Evolutionary conservation across 208 protist genomes (phyloP), one percentile per base, ranked within the genome.

Genomic region (Vickermania ingenoplastis): DNA sequence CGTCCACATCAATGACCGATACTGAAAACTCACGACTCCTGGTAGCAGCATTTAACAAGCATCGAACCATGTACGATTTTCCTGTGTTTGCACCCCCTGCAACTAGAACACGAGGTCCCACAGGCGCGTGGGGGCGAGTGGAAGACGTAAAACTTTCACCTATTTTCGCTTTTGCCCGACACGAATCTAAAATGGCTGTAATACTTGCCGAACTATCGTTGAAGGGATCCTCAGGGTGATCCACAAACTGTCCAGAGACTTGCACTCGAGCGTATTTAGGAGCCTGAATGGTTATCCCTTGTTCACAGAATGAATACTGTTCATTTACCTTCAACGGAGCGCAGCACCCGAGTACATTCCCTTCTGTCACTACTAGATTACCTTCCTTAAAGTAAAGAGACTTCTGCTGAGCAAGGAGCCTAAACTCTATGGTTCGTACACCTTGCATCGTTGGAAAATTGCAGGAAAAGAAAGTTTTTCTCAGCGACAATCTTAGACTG

Each of bases 1-100:
- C 80, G 51, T 94, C 84, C 7, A 77, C 61, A 68, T 94, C 84
- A 0, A 94, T 68, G 27, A 79, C 73, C 25, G 74, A 71, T n/a
- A 94, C 63, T 5, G 73, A 79, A 51, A 71, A 71, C 11, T 57
- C 49, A 22, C 68, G 54, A 2, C 53, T 61, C 1, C 64, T 31
- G 1, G 71, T 73, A 13, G 82, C 86, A 2, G 89, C 69, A 62
- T 94, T 94, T 36, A 81, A 63, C 49, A 94, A 67, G 14, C 77
- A 59, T 7, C 77, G 74, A 49, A 66, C 80, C 2, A 87, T 51
- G 31, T 53, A 72, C 50, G 75, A 81, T 26, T 90, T 86, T 23
- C 86, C 83, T 29, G 78, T 87, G 58, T 85, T 77, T 41, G 79
- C 67, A 4, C 80, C 78, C 11, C 88, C 88, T 3, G 91, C 73